Percentiles rank a stretch among this genome's conserved stretches.
These are phyloP conservation scores for Hondaea fermentalgiana DNA, from an alignment of 108 stramenopile species.

Conservation along the genomic window DNA sequence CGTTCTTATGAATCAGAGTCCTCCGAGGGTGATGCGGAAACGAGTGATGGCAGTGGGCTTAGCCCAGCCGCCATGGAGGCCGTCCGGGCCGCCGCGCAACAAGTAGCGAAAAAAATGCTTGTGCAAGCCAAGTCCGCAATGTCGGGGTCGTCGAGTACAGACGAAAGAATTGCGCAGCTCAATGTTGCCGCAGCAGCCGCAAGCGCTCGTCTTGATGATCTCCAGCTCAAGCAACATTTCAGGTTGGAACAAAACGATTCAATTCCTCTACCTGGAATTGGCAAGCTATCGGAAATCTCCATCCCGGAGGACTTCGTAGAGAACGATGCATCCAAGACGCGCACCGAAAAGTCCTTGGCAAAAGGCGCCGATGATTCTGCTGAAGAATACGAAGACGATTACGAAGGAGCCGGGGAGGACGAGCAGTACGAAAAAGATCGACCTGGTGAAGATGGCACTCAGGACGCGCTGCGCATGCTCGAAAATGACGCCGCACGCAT, in stretches of 20 bases:
- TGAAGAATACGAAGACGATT: not conserved
- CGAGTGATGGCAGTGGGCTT: not conserved
- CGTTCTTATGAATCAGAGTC: not conserved
- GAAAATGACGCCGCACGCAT: not conserved
- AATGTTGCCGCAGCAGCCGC: not conserved
- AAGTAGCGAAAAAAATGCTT: not conserved
- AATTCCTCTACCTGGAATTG: not conserved
- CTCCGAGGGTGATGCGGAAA: not conserved
- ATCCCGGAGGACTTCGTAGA: no score
- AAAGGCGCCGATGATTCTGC: not conserved
- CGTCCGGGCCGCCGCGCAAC: not conserved
- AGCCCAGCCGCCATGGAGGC: not conserved
- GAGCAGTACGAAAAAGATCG: not conserved
- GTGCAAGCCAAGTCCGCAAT: not conserved
- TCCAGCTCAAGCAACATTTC: not conserved
- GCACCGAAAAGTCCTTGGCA: not conserved
- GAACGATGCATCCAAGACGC: not conserved
- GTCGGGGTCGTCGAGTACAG: not conserved
- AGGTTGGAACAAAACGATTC: not conserved
- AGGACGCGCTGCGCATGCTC: not conserved
- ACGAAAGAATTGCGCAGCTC: not conserved
- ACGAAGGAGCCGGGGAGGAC: not conserved
- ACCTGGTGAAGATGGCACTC: not conserved
- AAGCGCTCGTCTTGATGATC: not conserved
- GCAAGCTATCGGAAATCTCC: not conserved